Evolutionary conservation across 768 basidiomycete genomes (phyloP).

Genomic region (Cyclocybe aegerita): DNA sequence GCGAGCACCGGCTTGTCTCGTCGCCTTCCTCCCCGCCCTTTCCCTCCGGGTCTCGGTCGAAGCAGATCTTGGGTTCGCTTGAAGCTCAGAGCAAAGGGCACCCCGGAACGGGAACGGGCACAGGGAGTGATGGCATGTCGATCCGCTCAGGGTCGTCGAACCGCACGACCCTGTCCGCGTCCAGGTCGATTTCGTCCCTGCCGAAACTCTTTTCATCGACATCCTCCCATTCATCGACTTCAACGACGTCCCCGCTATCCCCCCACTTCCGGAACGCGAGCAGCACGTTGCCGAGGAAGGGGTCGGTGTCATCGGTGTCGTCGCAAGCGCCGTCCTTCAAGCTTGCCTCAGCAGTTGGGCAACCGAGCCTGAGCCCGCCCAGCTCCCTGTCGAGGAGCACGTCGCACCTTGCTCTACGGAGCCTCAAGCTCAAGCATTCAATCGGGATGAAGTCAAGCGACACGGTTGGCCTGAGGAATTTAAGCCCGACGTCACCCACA

Average conservation of each 20-base stretch:
- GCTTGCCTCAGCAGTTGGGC: slow-evolving; percentile 27
- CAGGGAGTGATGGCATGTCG: slow-evolving; percentile 36
- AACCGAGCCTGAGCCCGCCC: slow-evolving; percentile 28
- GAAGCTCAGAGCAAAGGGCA: background rate
- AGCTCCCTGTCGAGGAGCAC: slow-evolving; percentile 37
- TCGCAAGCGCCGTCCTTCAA: slow-evolving; percentile 36
- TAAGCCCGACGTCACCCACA: no score
- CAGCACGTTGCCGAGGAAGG: slow-evolving; percentile 9
- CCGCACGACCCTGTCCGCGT: slow-evolving; percentile 39
- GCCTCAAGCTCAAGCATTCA: slow-evolving; percentile 19
- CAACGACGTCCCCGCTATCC: slow-evolving; percentile 24
- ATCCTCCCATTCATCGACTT: no score
- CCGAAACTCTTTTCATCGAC: slow-evolving; percentile 20
- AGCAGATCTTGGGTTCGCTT: slow-evolving; percentile 3
- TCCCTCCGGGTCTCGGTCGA: background rate
- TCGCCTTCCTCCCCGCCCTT: slow-evolving; percentile 22
- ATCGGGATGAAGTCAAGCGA: slow-evolving; percentile 18
- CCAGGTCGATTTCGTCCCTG: slow-evolving; percentile 33
- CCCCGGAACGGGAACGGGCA: slow-evolving; percentile 1
- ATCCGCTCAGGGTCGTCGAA: slow-evolving; percentile 42
- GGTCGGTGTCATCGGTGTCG: slow-evolving; percentile 46
- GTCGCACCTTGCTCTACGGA: slow-evolving; percentile 39
- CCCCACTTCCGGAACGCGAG: slow-evolving; percentile 26
- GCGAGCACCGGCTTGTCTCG: slow-evolving; percentile 27
- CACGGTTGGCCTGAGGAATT: slow-evolving; percentile 14